phyloP scores from a whole-genome alignment of 176 grass and related monocot genomes.

The Bothriochloa decipiens region DNA sequence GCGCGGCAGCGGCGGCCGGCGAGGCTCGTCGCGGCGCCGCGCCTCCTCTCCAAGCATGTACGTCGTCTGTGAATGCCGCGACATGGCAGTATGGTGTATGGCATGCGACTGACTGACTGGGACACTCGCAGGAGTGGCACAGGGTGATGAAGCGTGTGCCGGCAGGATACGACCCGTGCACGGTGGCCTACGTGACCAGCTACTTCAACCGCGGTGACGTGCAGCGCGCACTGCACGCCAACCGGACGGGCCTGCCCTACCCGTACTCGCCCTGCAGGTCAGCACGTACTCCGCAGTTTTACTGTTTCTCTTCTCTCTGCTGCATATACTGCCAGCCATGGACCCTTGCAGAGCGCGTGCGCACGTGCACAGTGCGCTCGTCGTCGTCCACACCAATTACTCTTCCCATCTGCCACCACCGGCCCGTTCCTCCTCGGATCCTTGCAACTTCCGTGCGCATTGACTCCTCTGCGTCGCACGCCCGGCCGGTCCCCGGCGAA shows the following conservation, averaged over 20 bases:
- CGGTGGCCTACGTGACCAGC: slow-evolving; percentile 69
- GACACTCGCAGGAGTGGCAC: slow-evolving; percentile 50
- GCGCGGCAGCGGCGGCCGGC: neutral
- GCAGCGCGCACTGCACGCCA: slow-evolving; percentile 85
- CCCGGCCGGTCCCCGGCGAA: too few species aligned
- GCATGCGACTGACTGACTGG: too few species aligned
- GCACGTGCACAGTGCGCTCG: slow-evolving; percentile 3
- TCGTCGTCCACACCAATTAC: neutral
- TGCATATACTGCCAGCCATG: too few species aligned
- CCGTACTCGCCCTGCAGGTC: slow-evolving; percentile 87
- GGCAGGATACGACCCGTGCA: slow-evolving; percentile 95
- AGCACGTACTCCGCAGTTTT: neutral
- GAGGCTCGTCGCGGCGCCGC: slow-evolving; percentile 66
- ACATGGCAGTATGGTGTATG: too few species aligned
- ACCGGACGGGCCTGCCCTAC: slow-evolving; percentile 65
- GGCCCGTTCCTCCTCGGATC: neutral
- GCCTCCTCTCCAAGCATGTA: slow-evolving; percentile 76
- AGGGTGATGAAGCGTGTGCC: slow-evolving; percentile 56
- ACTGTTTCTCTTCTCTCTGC: neutral
- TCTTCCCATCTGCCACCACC: slow-evolving; percentile 8
- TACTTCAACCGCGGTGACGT: slow-evolving; percentile 88
- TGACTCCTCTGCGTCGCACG: neutral
- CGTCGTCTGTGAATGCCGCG: neutral
- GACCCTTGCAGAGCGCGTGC: slow-evolving; percentile 19
- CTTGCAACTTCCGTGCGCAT: slow-evolving; percentile 34